A percentile compares a stretch with the other conserved stretches of the same genome.
These are phyloP conservation scores for Aspergillus sp. DNA, from an alignment of 2,329 filamentous ascomycete species.

Conservation along the genomic window DNA sequence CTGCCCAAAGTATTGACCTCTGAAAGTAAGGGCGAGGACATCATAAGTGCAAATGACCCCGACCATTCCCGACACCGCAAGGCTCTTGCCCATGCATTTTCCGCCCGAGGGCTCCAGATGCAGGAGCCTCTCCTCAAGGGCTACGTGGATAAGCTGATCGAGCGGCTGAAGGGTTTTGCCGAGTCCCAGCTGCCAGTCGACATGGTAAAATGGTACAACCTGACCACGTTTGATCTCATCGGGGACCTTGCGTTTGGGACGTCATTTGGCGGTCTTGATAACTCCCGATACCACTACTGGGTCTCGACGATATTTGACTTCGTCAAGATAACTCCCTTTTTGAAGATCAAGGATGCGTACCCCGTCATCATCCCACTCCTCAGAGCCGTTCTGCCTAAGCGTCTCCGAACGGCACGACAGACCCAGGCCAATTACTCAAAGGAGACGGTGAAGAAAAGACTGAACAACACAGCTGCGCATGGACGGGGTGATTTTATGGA, in stretches of 20 bases:
- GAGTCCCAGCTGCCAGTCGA: conserved; percentile 10
- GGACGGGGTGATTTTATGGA: conserved; percentile 14
- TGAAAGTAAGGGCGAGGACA: conserved; percentile 2
- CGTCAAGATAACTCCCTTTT: not conserved
- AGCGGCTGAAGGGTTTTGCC: conserved; percentile 12
- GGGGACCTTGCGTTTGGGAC: conserved; percentile 25
- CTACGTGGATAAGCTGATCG: conserved; percentile 29
- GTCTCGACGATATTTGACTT: conserved; percentile 19
- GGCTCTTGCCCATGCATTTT: conserved; percentile 38
- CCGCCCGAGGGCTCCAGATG: conserved; percentile 35
- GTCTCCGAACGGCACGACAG: not conserved
- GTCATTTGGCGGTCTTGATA: conserved; percentile 21
- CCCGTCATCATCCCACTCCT: conserved; percentile 1
- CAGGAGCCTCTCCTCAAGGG: conserved; percentile 33
- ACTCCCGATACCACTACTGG: conserved; percentile 19
- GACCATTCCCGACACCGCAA: conserved; percentile 26
- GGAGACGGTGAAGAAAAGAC: conserved; percentile 3
- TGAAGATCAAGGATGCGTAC: conserved; percentile 1
- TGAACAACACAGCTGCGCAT: not conserved
- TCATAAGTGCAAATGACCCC: conserved; percentile 11
- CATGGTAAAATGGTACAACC: conserved; percentile 25
- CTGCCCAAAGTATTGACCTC: conserved; percentile 10
- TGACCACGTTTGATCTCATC: conserved; percentile 24
- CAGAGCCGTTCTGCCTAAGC: not conserved
- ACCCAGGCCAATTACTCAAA: not conserved